A percentile compares a stretch with the other conserved stretches of the same genome.
These are phyloP conservation scores for Suillus clintonianus DNA, from an alignment of 768 basidiomycete genomes.

Conservation along the genomic window DNA sequence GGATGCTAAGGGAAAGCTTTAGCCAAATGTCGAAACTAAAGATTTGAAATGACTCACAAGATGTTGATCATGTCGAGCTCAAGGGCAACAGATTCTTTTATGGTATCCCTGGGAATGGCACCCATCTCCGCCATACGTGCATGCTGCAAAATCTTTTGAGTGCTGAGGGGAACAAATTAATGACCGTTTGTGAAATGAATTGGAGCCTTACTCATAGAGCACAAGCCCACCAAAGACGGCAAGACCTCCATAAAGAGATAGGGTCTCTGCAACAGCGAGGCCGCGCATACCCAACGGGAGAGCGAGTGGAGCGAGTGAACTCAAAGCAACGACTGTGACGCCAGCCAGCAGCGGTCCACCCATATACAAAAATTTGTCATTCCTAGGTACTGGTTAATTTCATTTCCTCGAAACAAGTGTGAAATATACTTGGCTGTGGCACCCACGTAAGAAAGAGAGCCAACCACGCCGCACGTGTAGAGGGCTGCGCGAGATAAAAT, in stretches of 20 bases:
- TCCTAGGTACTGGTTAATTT: slow-evolving; percentile 35
- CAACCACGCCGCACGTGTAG: slow-evolving; percentile 87
- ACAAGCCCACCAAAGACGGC: slow-evolving; percentile 88
- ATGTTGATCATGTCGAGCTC: slow-evolving; percentile 92
- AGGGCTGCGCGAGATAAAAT: slow-evolving; percentile 85
- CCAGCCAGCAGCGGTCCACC: slow-evolving; percentile 89
- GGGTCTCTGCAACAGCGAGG: slow-evolving; percentile 72
- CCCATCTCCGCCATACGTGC: slow-evolving; percentile 75
- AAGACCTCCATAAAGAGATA: slow-evolving; percentile 85
- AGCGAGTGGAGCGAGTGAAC: slow-evolving; percentile 86
- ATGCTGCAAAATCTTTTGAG: slow-evolving; percentile 81
- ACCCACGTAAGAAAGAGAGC: slow-evolving; percentile 82
- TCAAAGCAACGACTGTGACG: slow-evolving; percentile 83
- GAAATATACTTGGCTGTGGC: slow-evolving; percentile 75
- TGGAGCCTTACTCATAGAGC: slow-evolving; percentile 72
- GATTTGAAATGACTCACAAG: slow-evolving; percentile 52
- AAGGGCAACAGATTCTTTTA: slow-evolving; percentile 75
- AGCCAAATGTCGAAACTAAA: slow-evolving; percentile 3
- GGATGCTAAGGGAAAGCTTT: slow-evolving; percentile 51
- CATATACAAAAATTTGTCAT: slow-evolving; percentile 82
- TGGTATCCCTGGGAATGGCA: slow-evolving; percentile 64
- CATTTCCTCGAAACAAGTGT: not conserved
- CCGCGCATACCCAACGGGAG: slow-evolving; percentile 82
- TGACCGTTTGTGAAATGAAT: not conserved
- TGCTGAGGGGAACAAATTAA: slow-evolving; percentile 42